Evolutionary conservation across 441 rosid species (phyloP), one percentile per base, ranked within the genome.

Genomic region (Euphorbia celastroides): DNA sequence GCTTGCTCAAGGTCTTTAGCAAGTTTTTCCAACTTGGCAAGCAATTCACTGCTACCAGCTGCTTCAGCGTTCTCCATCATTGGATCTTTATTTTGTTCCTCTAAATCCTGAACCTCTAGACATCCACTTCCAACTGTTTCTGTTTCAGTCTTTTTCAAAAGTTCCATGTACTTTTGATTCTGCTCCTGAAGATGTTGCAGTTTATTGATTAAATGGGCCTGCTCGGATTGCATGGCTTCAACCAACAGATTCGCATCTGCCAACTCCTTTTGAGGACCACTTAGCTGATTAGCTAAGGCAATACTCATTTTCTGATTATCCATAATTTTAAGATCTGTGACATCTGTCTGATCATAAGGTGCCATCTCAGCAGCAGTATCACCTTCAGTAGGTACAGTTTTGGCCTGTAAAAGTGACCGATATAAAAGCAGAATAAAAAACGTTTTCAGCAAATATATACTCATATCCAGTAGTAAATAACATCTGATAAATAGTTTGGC

Each of bases 1-100:
- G 89, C 84, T 64, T 79, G 73, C 73, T 88, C 84, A 62, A 94
- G 84, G 58, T 94, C 96, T 65, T 81, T 78, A 57, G 66, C 72
- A 67, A 86, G 64, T 77, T 80, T 86, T 61, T 75, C 80, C 74
- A 87, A 72, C 80, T 81, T 91, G 79, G 65, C 77, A 73, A 81
- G 85, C 77, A 83, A 65, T 20, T 77, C 62, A 60, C 70, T 82
- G 77, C 44, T 71, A 57, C 79, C 79, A 60, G 70, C 57, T 25
- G 74, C 74, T 65, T 83, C 79, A 31, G 61, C 73, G 62, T 75
- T 59, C 70, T 75, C 72, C 65, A 61, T 71, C 61, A 55, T 69
- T 34, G 36, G 52, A 69, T 65, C 64, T 65, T 64, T 71, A 46
- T 74, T 73, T 70, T 71, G 74, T 56, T 70, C 74, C 62, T 62